phyloP scores from a whole-genome alignment of 2,329 filamentous ascomycete species.

The Cadophora malorum region DNA sequence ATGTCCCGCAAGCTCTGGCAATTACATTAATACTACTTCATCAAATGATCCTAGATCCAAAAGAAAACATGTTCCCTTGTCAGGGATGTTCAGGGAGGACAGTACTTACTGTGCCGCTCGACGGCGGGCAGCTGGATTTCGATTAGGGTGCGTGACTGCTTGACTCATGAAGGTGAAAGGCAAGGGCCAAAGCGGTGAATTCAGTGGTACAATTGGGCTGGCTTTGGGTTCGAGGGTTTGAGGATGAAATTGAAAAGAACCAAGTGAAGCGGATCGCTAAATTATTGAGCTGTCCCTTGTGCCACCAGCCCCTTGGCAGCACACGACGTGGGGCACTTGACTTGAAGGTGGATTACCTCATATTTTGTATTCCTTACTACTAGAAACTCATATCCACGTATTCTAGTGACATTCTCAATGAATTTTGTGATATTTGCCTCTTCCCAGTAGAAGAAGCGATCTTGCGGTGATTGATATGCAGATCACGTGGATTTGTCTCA shows the following conservation, averaged over 20 bases:
- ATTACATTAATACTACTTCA: neutral
- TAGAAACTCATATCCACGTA: neutral
- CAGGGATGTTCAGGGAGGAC: neutral
- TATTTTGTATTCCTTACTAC: neutral
- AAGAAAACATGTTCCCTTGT: neutral
- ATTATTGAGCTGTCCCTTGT: neutral
- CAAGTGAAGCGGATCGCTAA: neutral
- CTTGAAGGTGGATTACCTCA: neutral
- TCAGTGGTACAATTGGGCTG: neutral
- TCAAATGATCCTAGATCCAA: neutral
- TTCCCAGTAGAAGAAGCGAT: too few species aligned
- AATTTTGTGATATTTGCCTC: too few species aligned
- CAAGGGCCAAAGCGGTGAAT: neutral
- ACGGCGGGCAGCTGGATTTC: neutral
- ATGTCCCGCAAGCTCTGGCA: neutral
- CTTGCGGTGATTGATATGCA: too few species aligned
- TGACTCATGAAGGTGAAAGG: constrained; percentile 2
- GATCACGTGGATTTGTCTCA: too few species aligned
- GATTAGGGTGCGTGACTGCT: neutral
- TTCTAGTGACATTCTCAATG: neutral
- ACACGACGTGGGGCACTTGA: neutral
- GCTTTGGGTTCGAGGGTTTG: neutral
- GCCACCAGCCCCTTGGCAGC: neutral
- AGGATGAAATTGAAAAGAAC: neutral
- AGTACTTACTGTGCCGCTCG: neutral